Evolutionary conservation across 2,329 filamentous ascomycete species (phyloP).

Genomic region (Neonectria hederae): DNA sequence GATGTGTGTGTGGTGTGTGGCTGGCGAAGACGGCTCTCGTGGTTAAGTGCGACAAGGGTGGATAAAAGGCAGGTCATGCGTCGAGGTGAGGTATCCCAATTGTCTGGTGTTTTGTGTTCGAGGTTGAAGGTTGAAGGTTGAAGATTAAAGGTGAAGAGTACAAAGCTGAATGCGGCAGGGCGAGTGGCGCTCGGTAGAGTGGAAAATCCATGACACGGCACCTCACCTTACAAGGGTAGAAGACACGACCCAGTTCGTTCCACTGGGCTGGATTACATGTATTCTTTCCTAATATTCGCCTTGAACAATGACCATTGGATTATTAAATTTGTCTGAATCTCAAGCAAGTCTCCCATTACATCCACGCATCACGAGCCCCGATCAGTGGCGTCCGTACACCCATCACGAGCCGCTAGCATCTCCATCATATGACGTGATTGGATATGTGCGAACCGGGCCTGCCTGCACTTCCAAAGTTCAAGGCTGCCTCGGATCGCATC

Average conservation of each 20-base stretch:
- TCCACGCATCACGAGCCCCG: not conserved
- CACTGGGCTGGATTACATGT: not conserved
- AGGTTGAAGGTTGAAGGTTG: conserved; percentile 15
- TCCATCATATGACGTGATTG: conserved; percentile 42
- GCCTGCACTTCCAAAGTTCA: not conserved
- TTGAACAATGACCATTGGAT: not conserved
- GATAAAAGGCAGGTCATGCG: not conserved
- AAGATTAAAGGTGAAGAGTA: conserved; percentile 10
- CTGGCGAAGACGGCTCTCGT: not conserved
- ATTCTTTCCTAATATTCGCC: not conserved
- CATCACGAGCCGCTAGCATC: conserved; percentile 27
- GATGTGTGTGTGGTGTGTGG: conserved; percentile 12
- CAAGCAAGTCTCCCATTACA: not conserved
- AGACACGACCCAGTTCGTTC: not conserved
- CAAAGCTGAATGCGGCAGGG: not conserved
- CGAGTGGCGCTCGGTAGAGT: not conserved
- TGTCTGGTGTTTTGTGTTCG: conserved; percentile 11
- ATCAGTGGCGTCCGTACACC: conserved; percentile 26
- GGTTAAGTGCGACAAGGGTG: not conserved
- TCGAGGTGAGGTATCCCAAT: not conserved
- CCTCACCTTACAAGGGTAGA: not conserved
- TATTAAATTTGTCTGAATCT: not conserved
- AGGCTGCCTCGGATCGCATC: not conserved
- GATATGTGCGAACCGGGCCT: conserved; percentile 17
- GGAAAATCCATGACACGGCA: no score